Evolutionary conservation across 331 rosid species (phyloP), one percentile per base, ranked within the genome.

Genomic region (Phaseolus coccineus): DNA sequence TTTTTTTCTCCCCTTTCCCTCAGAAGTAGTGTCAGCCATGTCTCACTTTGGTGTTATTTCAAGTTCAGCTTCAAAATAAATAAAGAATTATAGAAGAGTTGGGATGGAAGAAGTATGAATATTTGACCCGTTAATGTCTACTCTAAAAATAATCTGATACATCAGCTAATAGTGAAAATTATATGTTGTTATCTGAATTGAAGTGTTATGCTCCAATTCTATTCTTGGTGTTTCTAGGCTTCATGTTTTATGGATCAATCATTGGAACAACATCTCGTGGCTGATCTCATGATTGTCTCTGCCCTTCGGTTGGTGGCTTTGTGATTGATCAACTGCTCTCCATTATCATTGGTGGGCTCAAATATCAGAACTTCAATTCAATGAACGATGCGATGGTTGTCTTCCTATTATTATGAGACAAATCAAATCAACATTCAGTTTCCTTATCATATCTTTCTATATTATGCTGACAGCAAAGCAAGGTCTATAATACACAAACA

Each of bases 301-400:
- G 71, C 13, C 68, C 47, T 64, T 63, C 11, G 76, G 70, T 71
- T 31, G 76, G 50, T 73, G 78, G 13, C 57, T 42, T 30, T 66
- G 67, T 73, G 68, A 42, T 64, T 56, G 40, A 72, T 35, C 12
- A 22, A 82, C 65, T 69, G 58, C 27, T 31, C 71, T 75, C 76
- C 35, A 77, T 83, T 39, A 83, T 83, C 59, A 44, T 59, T 77
- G n/a, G 40, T 71, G 76, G 82, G 37, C 76, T 77, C 47, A 72
- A 55, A 62, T 70, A 68, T 71, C 40, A 40, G 10, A 33, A 55
- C 25, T 33, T 37, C 33, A 78, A 68, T 79, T 35, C 87, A 78
- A 40, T 61, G 87, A 79, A 74, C 51, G 67, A 65, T 15, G 62
- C 51, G 51, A 52, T 30, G 80, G 22, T 30, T 68, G 62, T 51